Percentiles rank a stretch among this genome's conserved stretches.
phyloP scores from a whole-genome alignment of 116 monocot genomes.

The Iris pallida region DNA sequence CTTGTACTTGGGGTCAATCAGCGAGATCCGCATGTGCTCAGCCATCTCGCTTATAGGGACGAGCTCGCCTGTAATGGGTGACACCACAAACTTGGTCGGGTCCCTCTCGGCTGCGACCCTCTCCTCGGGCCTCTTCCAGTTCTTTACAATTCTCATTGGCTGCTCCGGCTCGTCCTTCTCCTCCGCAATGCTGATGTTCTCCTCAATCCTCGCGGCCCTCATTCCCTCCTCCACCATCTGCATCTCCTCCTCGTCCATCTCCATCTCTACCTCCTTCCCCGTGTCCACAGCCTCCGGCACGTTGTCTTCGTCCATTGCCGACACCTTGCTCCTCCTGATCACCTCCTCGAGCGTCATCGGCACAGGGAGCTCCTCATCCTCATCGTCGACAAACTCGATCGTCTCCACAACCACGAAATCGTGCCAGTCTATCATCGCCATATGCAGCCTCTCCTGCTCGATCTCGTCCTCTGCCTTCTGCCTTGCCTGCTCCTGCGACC shows the following conservation, averaged over 20 bases:
- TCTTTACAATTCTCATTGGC: constrained; percentile 97
- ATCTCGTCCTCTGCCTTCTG: constrained; percentile 98
- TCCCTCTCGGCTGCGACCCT: constrained; percentile 76
- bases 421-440: constrained; percentile 99
- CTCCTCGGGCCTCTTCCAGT: constrained; percentile 97
- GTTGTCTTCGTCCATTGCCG: constrained; percentile 42
- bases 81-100: constrained; percentile 87
- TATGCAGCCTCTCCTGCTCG: constrained; percentile 88
- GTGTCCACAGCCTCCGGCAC: constrained; percentile 44
- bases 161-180: constrained; percentile 63
- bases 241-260: constrained; percentile 98
- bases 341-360: constrained; percentile 90
- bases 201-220: constrained; percentile 62
- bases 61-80: constrained; percentile 92
- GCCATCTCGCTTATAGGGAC: constrained; percentile 98
- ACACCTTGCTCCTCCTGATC: constrained; percentile 72
- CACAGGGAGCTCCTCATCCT: constrained; percentile 77
- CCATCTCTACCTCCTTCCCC: constrained; percentile 92
- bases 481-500: constrained; percentile 93
- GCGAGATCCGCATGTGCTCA: constrained; percentile 96
- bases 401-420: constrained; percentile 96
- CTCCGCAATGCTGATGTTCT: constrained; percentile 35
- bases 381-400: constrained; percentile 94
- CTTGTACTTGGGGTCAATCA: constrained; percentile 99
- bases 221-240: constrained; percentile 96